Evolutionary conservation across 345 rosid species (phyloP), one percentile per base, ranked within the genome.

Genomic region (Hibiscus mutabilis): DNA sequence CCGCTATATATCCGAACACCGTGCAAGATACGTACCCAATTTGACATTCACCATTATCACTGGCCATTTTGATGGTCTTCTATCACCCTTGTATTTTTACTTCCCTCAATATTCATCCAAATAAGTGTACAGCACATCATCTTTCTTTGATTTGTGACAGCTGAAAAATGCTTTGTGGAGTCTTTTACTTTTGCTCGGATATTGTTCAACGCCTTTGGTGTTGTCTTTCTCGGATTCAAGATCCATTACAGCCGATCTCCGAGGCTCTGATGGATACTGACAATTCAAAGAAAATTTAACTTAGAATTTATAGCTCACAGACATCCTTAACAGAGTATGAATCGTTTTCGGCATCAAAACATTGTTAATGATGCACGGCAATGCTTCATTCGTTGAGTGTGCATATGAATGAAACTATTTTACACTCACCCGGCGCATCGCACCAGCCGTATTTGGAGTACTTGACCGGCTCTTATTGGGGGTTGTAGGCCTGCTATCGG

Each of bases 141-240:
- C 98, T 76, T 91, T 93, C 90, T 88, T 91, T 1, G 92, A 84
- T 80, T 93, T 93, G 70, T 97, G 98, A 57, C 96, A 83, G 76
- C 98, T 91, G 58, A 93, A 96, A 78, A 93, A 79, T 16, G 96
- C 91, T 82, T 91, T 91, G 66, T 91, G 94, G 15, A 93, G 86
- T 13, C 92, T 88, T 75, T 91, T 93, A 69, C 98, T 88, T 80
- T 91, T 93, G 86, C 97, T 91, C 2, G 89, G 97, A 63, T 81
- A 62, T 9, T 86, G 93, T 58, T 93, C 94, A 12, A 78, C 2
- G 27, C 27, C 27, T 25, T 25, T 25, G 27, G 27, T 25, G 27
- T 25, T 22, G 24, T 87, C 92, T 85, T 81, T 84, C 65, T 86
- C 97, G 0, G 89, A 75, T 4, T 79, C 90, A 68, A 82, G 69